A percentile compares a stretch with the other conserved stretches of the same genome.
Conservation (phyloP, 495 filamentous ascomycete genomes). For the Xylona heveae region DNA sequence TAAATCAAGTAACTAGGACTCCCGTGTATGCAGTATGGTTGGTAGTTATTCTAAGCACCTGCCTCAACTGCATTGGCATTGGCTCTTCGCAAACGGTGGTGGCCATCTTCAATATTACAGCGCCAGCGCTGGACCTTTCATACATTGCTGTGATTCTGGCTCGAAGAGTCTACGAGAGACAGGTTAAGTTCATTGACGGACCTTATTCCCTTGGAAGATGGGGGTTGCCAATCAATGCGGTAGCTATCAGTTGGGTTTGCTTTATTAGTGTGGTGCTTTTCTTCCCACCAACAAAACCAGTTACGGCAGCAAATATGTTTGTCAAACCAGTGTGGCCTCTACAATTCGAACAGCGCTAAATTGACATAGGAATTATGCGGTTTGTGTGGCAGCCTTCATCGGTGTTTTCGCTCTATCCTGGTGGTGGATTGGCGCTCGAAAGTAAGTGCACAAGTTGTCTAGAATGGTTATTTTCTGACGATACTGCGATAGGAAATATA, state of each 20-base stretch:
- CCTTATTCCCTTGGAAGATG: slow-evolving; percentile 42
- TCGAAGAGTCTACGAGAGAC: slow-evolving; percentile 33
- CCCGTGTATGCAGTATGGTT: slow-evolving; percentile 54
- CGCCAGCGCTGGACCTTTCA: slow-evolving; percentile 44
- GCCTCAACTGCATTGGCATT: slow-evolving; percentile 45
- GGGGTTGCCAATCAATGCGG: slow-evolving; percentile 33
- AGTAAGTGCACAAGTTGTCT: slow-evolving; percentile 18
- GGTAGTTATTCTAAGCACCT: slow-evolving; percentile 38
- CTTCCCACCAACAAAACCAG: slow-evolving; percentile 37
- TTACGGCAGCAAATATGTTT: slow-evolving; percentile 42
- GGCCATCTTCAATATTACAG: slow-evolving; percentile 50
- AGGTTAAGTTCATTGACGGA: slow-evolving; percentile 34
- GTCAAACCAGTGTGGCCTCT: no score
- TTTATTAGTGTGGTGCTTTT: slow-evolving; percentile 49
- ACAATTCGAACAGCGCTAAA: background rate
- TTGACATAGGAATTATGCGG: slow-evolving; percentile 37
- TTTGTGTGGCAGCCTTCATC: slow-evolving; percentile 42
- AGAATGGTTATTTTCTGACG: background rate
- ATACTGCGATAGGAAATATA: slow-evolving; percentile 22
- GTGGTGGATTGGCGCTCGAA: slow-evolving; percentile 41
- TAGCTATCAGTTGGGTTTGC: slow-evolving; percentile 40
- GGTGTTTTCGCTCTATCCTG: slow-evolving; percentile 37
- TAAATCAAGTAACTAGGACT: slow-evolving; percentile 35
- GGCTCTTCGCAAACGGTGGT: slow-evolving; percentile 43
- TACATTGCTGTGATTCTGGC: slow-evolving; percentile 50